These are phyloP conservation scores for Periconia sp. DNA, from an alignment of 2,329 filamentous ascomycete genomes.

Conservation along the genomic window DNA sequence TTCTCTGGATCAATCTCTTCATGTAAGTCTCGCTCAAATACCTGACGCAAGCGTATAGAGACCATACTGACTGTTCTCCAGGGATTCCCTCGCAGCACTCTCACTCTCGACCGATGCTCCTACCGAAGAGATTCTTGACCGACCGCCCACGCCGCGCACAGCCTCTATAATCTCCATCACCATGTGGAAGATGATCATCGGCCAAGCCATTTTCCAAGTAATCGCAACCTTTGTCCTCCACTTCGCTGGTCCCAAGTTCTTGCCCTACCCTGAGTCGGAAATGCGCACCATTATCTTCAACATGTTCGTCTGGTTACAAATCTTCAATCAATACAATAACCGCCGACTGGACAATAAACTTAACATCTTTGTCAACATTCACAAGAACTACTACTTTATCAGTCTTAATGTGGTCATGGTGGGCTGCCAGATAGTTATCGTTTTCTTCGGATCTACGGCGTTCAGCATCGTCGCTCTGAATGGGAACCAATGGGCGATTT, in stretches of 20 bases:
- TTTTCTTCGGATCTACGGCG: conserved; percentile 61
- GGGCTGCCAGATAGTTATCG: conserved; percentile 61
- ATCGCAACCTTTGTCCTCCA: conserved; percentile 63
- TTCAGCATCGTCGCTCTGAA: conserved; percentile 59
- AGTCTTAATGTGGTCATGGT: conserved; percentile 63
- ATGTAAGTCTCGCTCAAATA: conserved; percentile 56
- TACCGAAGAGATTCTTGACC: conserved; percentile 93
- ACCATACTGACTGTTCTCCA: conserved; percentile 2
- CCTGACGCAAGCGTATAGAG: conserved; percentile 2
- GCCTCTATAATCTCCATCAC: conserved; percentile 73
- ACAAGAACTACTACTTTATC: conserved; percentile 64
- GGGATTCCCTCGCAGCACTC: conserved; percentile 88
- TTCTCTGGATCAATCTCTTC: conserved; percentile 73
- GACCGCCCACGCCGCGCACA: conserved; percentile 84
- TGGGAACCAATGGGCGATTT: conserved; percentile 62
- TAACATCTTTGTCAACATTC: conserved; percentile 65
- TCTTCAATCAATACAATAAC: conserved; percentile 72
- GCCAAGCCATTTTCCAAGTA: conserved; percentile 65
- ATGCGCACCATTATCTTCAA: conserved; percentile 70
- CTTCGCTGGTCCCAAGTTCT: conserved; percentile 63
- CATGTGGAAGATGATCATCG: conserved; percentile 72
- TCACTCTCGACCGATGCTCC: conserved; percentile 95
- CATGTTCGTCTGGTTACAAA: conserved; percentile 73
- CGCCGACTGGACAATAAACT: conserved; percentile 66
- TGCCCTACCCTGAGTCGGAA: conserved; percentile 55